These are phyloP conservation scores for Phialocephala subalpina DNA, from an alignment of 2,329 filamentous ascomycete genomes.

Conservation along the genomic window DNA sequence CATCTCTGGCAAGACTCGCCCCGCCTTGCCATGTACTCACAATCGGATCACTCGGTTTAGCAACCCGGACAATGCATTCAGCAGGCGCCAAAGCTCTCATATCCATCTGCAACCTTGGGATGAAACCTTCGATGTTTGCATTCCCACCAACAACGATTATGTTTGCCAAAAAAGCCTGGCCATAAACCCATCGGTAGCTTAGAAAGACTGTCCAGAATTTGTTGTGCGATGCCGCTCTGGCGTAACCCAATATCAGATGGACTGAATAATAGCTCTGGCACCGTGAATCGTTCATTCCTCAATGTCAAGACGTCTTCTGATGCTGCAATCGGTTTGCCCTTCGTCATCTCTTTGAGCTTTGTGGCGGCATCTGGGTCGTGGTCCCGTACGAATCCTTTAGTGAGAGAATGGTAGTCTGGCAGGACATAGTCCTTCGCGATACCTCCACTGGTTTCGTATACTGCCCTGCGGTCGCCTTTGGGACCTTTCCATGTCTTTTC, in stretches of 20 bases:
- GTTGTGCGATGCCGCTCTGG: constrained; percentile 82
- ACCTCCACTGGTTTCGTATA: constrained; percentile 55
- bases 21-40: constrained; percentile 87
- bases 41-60: constrained; percentile 75
- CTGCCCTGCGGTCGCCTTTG: constrained; percentile 61
- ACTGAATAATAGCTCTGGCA: constrained; percentile 89
- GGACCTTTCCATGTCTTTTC: constrained; percentile 87
- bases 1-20: constrained; percentile 76
- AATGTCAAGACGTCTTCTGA: constrained; percentile 85
- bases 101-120: constrained; percentile 79
- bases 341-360: constrained; percentile 53
- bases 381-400: constrained; percentile 75
- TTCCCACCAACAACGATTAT: constrained; percentile 91
- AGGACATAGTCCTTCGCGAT: constrained; percentile 92
- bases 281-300: constrained; percentile 89
- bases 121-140: constrained; percentile 79
- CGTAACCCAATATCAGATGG: constrained; percentile 86
- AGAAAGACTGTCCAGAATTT: constrained; percentile 81
- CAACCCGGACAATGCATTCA: constrained; percentile 80
- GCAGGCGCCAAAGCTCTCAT: constrained; percentile 75
- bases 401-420: constrained; percentile 74
- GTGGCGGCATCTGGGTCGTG: constrained; percentile 75
- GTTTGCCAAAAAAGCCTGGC: constrained; percentile 84
- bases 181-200: constrained; percentile 82
- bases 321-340: constrained; percentile 51